Conservation (phyloP, 768 basidiomycete species). For the Mycena galericulata region DNA sequence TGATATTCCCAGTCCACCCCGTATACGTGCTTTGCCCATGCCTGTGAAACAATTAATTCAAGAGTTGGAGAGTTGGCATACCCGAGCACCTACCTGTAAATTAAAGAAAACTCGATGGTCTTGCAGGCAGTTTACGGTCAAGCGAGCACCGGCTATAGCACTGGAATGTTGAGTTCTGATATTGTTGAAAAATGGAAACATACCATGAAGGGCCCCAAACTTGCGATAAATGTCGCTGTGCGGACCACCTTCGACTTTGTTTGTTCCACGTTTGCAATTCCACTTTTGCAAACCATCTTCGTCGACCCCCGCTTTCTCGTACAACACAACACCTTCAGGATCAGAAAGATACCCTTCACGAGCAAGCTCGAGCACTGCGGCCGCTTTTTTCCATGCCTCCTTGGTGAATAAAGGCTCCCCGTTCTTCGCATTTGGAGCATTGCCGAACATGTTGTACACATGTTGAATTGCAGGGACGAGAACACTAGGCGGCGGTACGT, state of each 20-base stretch:
- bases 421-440: conserved; percentile 36
- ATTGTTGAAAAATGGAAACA: background rate
- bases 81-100: conserved; percentile 25
- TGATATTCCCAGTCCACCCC: too few species aligned
- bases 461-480: conserved; percentile 36
- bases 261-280: conserved; percentile 36
- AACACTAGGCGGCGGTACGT: conserved; percentile 37
- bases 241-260: conserved; percentile 42
- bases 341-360: conserved; percentile 38
- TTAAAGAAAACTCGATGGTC: conserved; percentile 42
- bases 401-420: conserved; percentile 31
- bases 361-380: conserved; percentile 37
- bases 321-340: conserved; percentile 28
- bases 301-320: conserved; percentile 35
- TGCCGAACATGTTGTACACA: conserved; percentile 35
- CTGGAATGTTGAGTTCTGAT: background rate
- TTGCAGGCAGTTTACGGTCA: conserved; percentile 39
- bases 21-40: conserved; percentile 32
- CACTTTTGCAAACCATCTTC: conserved; percentile 38
- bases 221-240: conserved; percentile 38
- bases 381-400: conserved; percentile 30
- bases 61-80: background rate
- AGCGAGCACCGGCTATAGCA: conserved; percentile 33
- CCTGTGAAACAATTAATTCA: background rate
- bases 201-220: conserved; percentile 17